Evolutionary conservation across 2,329 filamentous ascomycete genomes (phyloP).

Genomic region (Fusarium coffeatum): DNA sequence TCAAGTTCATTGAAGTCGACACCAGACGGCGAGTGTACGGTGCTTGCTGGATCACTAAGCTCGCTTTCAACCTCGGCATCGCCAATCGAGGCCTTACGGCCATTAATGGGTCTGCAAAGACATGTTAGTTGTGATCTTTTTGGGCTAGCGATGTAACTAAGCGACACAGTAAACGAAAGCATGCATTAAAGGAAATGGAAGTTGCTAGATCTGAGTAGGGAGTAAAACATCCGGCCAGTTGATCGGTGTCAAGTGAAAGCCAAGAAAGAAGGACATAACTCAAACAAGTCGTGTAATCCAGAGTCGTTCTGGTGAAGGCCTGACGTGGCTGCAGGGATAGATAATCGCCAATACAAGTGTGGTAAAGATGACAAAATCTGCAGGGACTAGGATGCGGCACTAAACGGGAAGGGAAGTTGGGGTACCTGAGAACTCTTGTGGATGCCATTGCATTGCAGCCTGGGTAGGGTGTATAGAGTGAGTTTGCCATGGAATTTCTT

Average conservation of each 20-base stretch:
- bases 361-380: slow-evolving; percentile 6
- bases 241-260: neutral
- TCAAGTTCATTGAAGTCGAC: slow-evolving; percentile 55
- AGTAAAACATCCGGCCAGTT: neutral
- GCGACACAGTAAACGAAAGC: neutral
- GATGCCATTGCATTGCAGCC: slow-evolving; percentile 19
- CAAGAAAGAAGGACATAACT: neutral
- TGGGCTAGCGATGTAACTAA: neutral
- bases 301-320: slow-evolving; percentile 4
- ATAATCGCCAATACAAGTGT: slow-evolving; percentile 16
- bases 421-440: slow-evolving; percentile 31
- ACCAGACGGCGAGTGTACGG: slow-evolving; percentile 53
- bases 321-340: slow-evolving; percentile 15
- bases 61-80: slow-evolving; percentile 57
- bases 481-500: neutral
- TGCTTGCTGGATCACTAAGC: slow-evolving; percentile 57
- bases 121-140: slow-evolving; percentile 41
- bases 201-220: neutral
- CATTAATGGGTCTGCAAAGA: slow-evolving; percentile 46
- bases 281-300: slow-evolving; percentile 1
- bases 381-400: slow-evolving; percentile 22
- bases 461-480: slow-evolving; percentile 7
- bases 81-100: slow-evolving; percentile 49
- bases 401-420: slow-evolving; percentile 7
- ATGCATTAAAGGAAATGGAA: neutral